Evolutionary conservation across 768 basidiomycete species (phyloP).

Genomic region (Mycena chlorophos): DNA sequence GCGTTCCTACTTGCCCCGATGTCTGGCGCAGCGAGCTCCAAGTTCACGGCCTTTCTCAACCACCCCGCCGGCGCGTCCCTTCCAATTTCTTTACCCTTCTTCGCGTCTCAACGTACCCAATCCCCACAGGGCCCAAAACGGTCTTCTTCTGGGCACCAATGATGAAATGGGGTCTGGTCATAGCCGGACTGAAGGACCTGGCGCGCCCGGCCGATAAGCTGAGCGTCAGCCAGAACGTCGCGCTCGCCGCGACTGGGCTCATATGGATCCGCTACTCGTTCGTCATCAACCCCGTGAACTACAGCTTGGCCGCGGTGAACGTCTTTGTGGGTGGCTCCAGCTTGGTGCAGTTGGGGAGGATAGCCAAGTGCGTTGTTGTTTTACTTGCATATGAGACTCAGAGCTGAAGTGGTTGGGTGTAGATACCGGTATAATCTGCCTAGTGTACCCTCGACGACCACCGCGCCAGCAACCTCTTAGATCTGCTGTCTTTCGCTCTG

Average conservation of each 20-base stretch:
- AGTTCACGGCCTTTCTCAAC: too few species aligned
- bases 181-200: constrained; percentile 82
- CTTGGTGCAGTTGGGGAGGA: constrained; percentile 64
- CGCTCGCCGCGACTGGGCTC: constrained; percentile 88
- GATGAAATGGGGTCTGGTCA: constrained; percentile 91
- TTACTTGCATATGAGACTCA: too few species aligned
- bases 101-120: too few species aligned
- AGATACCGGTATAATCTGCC: too few species aligned
- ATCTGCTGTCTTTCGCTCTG: too few species aligned
- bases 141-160: constrained; percentile 98
- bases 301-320: constrained; percentile 89
- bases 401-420: too few species aligned
- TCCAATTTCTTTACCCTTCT: too few species aligned
- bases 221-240: constrained; percentile 88
- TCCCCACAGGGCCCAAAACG: constrained; percentile 89
- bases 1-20: too few species aligned
- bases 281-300: constrained; percentile 92
- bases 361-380: constrained; percentile 55
- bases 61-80: too few species aligned
- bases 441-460: too few species aligned
- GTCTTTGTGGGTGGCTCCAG: constrained; percentile 77
- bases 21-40: too few species aligned
- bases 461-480: too few species aligned
- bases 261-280: constrained; percentile 99
- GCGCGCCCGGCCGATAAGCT: constrained; percentile 90